Conservation (phyloP, 2,329 filamentous ascomycete genomes). For the Fusarium verticillioides region DNA sequence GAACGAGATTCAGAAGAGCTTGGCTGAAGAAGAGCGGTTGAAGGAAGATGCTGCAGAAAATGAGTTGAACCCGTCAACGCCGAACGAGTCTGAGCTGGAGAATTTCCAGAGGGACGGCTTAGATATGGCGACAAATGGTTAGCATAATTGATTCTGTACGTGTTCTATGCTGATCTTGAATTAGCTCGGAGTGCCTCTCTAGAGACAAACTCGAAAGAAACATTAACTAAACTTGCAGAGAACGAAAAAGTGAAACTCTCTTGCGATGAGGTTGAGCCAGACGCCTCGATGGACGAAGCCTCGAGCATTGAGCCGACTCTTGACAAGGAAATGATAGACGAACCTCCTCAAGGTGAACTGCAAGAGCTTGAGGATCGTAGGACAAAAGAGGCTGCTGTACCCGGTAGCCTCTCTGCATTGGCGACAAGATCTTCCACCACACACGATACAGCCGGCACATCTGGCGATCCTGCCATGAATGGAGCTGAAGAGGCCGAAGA, state of each 20-base stretch:
- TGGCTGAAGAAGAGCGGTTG: constrained; percentile 50
- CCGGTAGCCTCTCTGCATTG: not conserved
- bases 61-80: constrained; percentile 18
- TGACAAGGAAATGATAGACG: not conserved
- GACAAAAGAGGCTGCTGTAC: not conserved
- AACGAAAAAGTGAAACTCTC: not conserved
- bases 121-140: not conserved
- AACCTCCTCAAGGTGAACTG: not conserved
- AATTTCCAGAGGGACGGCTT: constrained; percentile 22
- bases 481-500: constrained; percentile 23
- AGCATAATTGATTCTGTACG: not conserved
- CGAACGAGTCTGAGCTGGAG: constrained; percentile 32
- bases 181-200: constrained; percentile 18
- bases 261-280: constrained; percentile 4
- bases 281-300: constrained; percentile 19
- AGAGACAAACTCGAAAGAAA: not conserved
- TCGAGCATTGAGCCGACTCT: not conserved
- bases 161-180: constrained; percentile 21
- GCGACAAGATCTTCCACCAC: not conserved
- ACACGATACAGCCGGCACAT: not conserved
- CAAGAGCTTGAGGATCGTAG: not conserved
- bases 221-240: not conserved
- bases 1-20: constrained; percentile 57
- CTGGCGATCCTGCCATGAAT: not conserved
- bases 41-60: constrained; percentile 42